phyloP scores from a whole-genome alignment of 306 rosid species.

The Gleditsia sinensis region DNA sequence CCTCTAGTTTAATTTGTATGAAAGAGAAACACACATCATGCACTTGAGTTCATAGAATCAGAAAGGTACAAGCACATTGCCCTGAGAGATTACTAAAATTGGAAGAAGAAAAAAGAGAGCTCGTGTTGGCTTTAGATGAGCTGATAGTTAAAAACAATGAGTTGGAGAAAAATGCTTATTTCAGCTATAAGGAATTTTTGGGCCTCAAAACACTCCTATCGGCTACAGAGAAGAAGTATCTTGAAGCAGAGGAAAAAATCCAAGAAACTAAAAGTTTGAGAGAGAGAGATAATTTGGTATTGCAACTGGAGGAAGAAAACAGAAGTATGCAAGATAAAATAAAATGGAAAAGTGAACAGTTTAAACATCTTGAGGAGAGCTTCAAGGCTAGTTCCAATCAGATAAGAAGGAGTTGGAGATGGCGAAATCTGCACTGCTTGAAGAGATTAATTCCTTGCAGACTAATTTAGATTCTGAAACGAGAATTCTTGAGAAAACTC shows the following conservation, averaged over 20 bases:
- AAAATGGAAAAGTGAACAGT: slow-evolving; percentile 78
- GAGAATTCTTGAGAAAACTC: slow-evolving; percentile 53
- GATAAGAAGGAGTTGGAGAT: slow-evolving; percentile 60
- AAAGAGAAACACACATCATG: slow-evolving; percentile 42
- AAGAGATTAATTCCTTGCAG: slow-evolving; percentile 55
- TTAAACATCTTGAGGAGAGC: slow-evolving; percentile 70
- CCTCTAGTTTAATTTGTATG: slow-evolving; percentile 51
- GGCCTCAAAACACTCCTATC: slow-evolving; percentile 45
- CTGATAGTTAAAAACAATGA: slow-evolving; percentile 37
- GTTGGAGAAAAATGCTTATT: slow-evolving; percentile 50
- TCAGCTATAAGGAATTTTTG: slow-evolving; percentile 43
- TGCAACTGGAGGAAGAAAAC: slow-evolving; percentile 60
- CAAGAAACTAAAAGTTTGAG: slow-evolving; percentile 38
- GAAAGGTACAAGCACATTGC: slow-evolving; percentile 43
- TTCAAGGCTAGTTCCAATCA: slow-evolving; percentile 47
- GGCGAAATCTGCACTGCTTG: slow-evolving; percentile 49
- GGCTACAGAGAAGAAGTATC: slow-evolving; percentile 46
- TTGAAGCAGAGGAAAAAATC: slow-evolving; percentile 51
- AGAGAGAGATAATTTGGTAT: slow-evolving; percentile 49
- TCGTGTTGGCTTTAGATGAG: slow-evolving; percentile 54
- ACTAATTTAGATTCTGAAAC: slow-evolving; percentile 60
- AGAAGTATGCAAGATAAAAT: slow-evolving; percentile 49
- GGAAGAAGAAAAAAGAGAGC: slow-evolving; percentile 55
- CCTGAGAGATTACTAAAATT: slow-evolving; percentile 43
- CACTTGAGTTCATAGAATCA: slow-evolving; percentile 47